Conservation (phyloP, 1,284 basidiomycete genomes). For the Irpex sp. region DNA sequence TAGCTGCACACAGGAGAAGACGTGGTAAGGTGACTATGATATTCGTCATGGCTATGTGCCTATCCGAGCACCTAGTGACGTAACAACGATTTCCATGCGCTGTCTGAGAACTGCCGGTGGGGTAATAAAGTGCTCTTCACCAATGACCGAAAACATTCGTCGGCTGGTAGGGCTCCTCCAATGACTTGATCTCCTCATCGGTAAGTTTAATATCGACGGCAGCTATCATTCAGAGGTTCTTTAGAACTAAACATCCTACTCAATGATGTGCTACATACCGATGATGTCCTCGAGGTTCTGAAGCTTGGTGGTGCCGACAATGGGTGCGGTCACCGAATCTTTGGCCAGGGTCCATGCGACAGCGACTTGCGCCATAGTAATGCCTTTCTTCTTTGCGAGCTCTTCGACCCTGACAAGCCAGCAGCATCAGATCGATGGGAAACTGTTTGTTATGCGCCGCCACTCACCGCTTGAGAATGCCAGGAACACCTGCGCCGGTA, state of each 20-base stretch:
- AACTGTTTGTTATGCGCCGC: neutral
- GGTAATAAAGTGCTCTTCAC: neutral
- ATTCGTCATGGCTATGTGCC: too few species aligned
- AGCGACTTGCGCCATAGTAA: constrained; percentile 39
- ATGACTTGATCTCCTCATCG: constrained; percentile 5
- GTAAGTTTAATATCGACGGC: constrained; percentile 1
- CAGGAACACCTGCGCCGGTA: neutral
- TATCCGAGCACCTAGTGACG: too few species aligned
- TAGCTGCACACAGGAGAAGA: too few species aligned
- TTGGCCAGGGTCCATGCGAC: constrained; percentile 36
- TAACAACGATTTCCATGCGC: neutral
- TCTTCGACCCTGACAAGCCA: constrained; percentile 27
- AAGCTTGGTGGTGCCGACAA: constrained; percentile 32
- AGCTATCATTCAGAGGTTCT: neutral
- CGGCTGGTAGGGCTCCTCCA: neutral
- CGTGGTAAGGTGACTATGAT: too few species aligned
- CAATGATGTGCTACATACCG: constrained; percentile 8
- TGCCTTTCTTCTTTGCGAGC: constrained; percentile 33
- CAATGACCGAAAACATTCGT: too few species aligned
- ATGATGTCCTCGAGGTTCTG: constrained; percentile 28
- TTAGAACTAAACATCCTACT: too few species aligned
- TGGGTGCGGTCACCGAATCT: constrained; percentile 24
- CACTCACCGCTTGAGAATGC: constrained; percentile 4
- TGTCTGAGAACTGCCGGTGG: neutral
- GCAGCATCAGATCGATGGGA: neutral